These are phyloP conservation scores for Bipolaris bicolor DNA, from an alignment of 2,329 filamentous ascomycete species.

Conservation along the genomic window DNA sequence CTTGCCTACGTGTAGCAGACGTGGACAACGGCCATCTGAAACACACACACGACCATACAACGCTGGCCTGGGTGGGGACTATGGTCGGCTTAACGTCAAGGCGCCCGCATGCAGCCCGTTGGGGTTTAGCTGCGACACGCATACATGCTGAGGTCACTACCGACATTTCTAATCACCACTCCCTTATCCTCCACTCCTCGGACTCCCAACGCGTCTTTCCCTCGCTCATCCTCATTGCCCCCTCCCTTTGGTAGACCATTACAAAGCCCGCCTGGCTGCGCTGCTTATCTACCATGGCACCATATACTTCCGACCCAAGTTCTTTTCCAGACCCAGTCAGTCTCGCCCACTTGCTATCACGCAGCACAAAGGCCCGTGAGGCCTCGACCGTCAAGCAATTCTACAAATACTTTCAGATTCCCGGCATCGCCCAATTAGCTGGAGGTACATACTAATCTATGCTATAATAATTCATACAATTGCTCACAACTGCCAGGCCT, in stretches of 20 bases:
- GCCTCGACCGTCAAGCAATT: slow-evolving; percentile 76
- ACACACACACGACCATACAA: too few species aligned
- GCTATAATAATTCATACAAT: background rate
- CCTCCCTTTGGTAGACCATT: background rate
- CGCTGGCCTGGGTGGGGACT: background rate
- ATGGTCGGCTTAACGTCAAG: background rate
- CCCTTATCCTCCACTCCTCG: slow-evolving; percentile 26
- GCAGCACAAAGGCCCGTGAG: slow-evolving; percentile 67
- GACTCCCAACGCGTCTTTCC: slow-evolving; percentile 12
- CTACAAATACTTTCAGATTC: slow-evolving; percentile 80
- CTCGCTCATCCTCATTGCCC: slow-evolving; percentile 1
- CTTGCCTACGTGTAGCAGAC: background rate
- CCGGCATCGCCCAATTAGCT: slow-evolving; percentile 66
- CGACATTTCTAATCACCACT: slow-evolving; percentile 38
- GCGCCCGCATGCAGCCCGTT: slow-evolving; percentile 6
- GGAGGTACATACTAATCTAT: slow-evolving; percentile 53
- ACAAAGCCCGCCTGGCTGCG: background rate
- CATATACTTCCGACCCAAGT: slow-evolving; percentile 30
- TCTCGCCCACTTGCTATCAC: slow-evolving; percentile 79
- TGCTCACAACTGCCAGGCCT: slow-evolving; percentile 63
- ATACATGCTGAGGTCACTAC: slow-evolving; percentile 28
- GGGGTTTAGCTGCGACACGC: slow-evolving; percentile 16
- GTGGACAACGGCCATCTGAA: background rate
- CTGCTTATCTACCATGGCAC: slow-evolving; percentile 28
- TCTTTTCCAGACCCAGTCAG: slow-evolving; percentile 65